phyloP scores from a whole-genome alignment of 2,329 filamentous ascomycete genomes.

The Ramularia endophylla region DNA sequence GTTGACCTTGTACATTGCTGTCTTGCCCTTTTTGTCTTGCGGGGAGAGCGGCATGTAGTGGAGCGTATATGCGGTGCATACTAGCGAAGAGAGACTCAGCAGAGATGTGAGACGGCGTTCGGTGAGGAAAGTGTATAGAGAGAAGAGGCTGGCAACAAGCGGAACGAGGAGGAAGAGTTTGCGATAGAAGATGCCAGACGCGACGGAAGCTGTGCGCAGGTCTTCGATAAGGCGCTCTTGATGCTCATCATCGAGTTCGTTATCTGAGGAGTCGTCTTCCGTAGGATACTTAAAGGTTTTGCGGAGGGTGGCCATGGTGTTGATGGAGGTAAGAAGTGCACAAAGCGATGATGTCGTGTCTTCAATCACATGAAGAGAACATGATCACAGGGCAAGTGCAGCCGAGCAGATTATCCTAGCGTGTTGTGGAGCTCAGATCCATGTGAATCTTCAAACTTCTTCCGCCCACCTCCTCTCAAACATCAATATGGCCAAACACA shows the following conservation, averaged over 20 bases:
- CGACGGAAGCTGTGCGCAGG: constrained; percentile 49
- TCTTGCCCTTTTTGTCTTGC: constrained; percentile 35
- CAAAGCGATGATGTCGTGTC: not conserved
- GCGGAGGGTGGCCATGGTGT: constrained; percentile 51
- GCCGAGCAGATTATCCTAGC: too few species aligned
- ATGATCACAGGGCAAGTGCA: too few species aligned
- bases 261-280: constrained; percentile 51
- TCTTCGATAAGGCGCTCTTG: constrained; percentile 58
- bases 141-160: constrained; percentile 50
- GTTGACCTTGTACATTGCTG: constrained; percentile 23
- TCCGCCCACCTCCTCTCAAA: too few species aligned
- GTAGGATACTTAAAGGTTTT: constrained; percentile 70
- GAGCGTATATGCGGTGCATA: constrained; percentile 57
- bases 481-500: constrained; percentile 21
- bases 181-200: constrained; percentile 31
- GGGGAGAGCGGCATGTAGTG: constrained; percentile 42
- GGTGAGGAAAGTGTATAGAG: constrained; percentile 44
- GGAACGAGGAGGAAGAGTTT: constrained; percentile 55
- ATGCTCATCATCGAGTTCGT: constrained; percentile 63
- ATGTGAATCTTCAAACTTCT: too few species aligned
- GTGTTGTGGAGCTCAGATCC: too few species aligned
- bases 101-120: constrained; percentile 43
- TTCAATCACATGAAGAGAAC: too few species aligned
- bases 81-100: constrained; percentile 58
- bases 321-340: not conserved